Evolutionary conservation across 345 rosid species (phyloP), one percentile per base, ranked within the genome.

Genomic region (Syzygium aromaticum): DNA sequence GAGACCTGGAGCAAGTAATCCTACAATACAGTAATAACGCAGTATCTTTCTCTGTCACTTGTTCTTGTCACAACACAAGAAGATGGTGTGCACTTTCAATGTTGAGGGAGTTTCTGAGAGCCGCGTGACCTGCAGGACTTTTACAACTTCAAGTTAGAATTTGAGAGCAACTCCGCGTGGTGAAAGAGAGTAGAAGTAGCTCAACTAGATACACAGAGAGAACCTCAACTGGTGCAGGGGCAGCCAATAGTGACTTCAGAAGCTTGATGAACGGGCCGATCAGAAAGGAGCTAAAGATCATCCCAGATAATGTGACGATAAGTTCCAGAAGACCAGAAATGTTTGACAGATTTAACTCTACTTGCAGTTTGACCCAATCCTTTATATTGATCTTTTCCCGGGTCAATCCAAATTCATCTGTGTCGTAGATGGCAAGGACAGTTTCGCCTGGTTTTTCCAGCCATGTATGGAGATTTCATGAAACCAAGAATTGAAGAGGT

Each of bases 401-500:
- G 78, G 25, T 67, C 78, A 67, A 67, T 33, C 78, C 2, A 67
- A 67, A 67, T 67, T 33, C 13, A 67, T 67, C 13, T 59, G 11
- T 17, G 78, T 8, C 63, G 86, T 61, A 91, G 93, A 82, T 92
- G 92, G 91, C 90, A 85, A 49, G 90, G 86, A 38, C 91, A 90
- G 78, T 7, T 2, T 12, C 30, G 7, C 5, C 15, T 84, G 88
- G 89, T 93, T 84, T 87, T 86, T 59, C 27, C 46, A 22, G 91
- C 90, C 64, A 25, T 91, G 90, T 2, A 3, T 3, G 95, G 92
- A 3, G 92, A 93, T 51, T 90, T 92, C 88, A 92, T 90, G 93
- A 91, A 85, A 82, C 93, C 90, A 12, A 93, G 93, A 87, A 93
- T 92, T 54, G 51, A 86, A 54, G 93, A 93, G 93, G 94, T 91